These are phyloP conservation scores for Chlamydomonas eustigma DNA, from an alignment of 139 green algal species.

Conservation along the genomic window DNA sequence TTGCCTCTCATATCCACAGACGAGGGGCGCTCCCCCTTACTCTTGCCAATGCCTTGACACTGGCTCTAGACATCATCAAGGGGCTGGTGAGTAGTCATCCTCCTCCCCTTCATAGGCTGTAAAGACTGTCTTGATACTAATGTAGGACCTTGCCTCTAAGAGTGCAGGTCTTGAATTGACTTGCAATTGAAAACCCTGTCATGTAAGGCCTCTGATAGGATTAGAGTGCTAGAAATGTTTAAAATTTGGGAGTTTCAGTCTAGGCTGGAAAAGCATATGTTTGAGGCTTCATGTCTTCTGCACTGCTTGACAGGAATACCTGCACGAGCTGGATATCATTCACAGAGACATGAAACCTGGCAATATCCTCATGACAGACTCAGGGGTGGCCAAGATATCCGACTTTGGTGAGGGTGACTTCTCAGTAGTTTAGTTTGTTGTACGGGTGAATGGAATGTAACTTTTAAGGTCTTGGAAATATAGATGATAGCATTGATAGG, in stretches of 20 bases:
- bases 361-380: slow-evolving; percentile 65
- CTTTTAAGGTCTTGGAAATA: slow-evolving; percentile 7
- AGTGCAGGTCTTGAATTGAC: too few relatives aligned
- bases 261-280: too few relatives aligned
- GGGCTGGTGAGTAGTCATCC: slow-evolving; percentile 13
- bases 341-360: slow-evolving; percentile 63
- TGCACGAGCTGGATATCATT: slow-evolving; percentile 18
- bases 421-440: slow-evolving; percentile 30
- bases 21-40: background rate
- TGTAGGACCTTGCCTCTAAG: too few relatives aligned
- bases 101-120: too few relatives aligned
- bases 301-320: slow-evolving; percentile 1
- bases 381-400: slow-evolving; percentile 38
- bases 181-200: too few relatives aligned
- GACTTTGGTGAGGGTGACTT: slow-evolving; percentile 35
- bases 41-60: background rate
- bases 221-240: too few relatives aligned
- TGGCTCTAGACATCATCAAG: slow-evolving; percentile 14
- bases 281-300: too few relatives aligned
- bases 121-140: too few relatives aligned
- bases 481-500: slow-evolving; percentile 2
- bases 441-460: slow-evolving; percentile 29
- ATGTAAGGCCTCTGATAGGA: too few relatives aligned
- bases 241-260: too few relatives aligned
- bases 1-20: slow-evolving; percentile 7